Evolutionary conservation across 1,139 yeast genomes (phyloP), one percentile per base, ranked within the genome.

Genomic region (Protomyces inouyei): DNA sequence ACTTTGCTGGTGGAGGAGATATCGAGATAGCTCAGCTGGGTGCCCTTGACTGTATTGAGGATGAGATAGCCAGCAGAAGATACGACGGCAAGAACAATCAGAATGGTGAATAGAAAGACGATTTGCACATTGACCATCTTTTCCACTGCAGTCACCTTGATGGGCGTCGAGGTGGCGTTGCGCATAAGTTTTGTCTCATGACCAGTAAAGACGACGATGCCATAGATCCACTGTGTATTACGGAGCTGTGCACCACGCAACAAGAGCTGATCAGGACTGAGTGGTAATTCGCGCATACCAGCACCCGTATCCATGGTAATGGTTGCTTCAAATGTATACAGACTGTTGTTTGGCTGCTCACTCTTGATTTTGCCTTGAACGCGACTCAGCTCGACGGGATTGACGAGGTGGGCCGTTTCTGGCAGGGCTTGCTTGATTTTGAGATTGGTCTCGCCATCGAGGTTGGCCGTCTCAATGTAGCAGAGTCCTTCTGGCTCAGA

Each of bases 401-500:
- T 84, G 23, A 88, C 88, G 67, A 88, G 75, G 68, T 82, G 80
- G 0, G 91, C 81, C 0, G 98, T 93, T 72, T 91, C 97, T 0
- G 83, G 78, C 65, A 82, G 81, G 0, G 97, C 85, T 74, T 95
- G 98, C 72, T 95, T 95, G 72, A 95, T 93, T 73, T 95, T 95
- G 71, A 95, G 80, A 73, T 95, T 95, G 0, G 99, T 95, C 75
- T 95, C 99, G 67, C 99, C 99, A 75, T 95, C 99, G 69, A 95
- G 79, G 72, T 95, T 95, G 0, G 98, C 96, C 0, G 99, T 95
- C 76, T 95, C 99, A 66, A 93, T 90, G 72, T 95, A 95, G 74
- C 98, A 95, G 67, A 95, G 79, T 4, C 98, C 99, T 76, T 93
- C 98, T 0, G 99, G 98, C 74, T 95, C 99, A 0, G 98, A 92